A percentile compares a stretch with the other conserved stretches of the same genome.
Conservation (phyloP, 1,139 yeast genomes). For the Debaryomycetaceae sp. region DNA sequence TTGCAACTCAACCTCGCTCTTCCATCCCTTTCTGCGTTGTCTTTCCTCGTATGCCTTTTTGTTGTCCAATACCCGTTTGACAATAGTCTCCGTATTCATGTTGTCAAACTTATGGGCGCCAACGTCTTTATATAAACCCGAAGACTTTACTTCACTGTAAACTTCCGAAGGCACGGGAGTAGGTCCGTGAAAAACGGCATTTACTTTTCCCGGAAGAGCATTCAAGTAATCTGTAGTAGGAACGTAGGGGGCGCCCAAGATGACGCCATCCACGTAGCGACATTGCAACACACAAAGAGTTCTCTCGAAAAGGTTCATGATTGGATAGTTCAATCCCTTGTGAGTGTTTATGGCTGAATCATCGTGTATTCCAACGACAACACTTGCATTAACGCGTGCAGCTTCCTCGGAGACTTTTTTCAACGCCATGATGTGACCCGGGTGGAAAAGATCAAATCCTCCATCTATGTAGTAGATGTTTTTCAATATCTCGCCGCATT, state of each 20-base stretch:
- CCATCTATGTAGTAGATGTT: conserved; percentile 68
- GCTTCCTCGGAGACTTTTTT: conserved; percentile 41
- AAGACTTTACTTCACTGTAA: conserved; percentile 34
- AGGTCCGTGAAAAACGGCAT: conserved; percentile 61
- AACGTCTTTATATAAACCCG: conserved; percentile 40
- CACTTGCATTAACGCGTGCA: conserved; percentile 34
- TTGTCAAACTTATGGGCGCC: conserved; percentile 56
- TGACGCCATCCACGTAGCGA: conserved; percentile 72
- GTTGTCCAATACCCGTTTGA: conserved; percentile 61
- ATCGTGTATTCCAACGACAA: conserved; percentile 70
- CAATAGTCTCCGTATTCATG: conserved; percentile 64
- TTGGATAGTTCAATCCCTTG: conserved; percentile 71
- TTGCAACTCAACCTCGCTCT: conserved; percentile 36
- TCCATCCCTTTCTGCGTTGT: conserved; percentile 77
- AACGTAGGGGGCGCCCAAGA: conserved; percentile 63
- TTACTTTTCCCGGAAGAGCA: conserved; percentile 37
- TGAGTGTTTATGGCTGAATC: conserved; percentile 55
- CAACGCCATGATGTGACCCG: conserved; percentile 82
- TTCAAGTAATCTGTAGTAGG: conserved; percentile 42
- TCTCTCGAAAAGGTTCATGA: conserved; percentile 85
- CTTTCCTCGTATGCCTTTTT: conserved; percentile 72
- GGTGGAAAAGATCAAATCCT: conserved; percentile 87
- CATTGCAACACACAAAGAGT: conserved; percentile 87
- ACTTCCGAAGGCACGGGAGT: conserved; percentile 42
- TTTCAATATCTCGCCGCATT: conserved; percentile 17